phyloP scores from a whole-genome alignment of 768 basidiomycete genomes.

The Saitozyma sp. region DNA sequence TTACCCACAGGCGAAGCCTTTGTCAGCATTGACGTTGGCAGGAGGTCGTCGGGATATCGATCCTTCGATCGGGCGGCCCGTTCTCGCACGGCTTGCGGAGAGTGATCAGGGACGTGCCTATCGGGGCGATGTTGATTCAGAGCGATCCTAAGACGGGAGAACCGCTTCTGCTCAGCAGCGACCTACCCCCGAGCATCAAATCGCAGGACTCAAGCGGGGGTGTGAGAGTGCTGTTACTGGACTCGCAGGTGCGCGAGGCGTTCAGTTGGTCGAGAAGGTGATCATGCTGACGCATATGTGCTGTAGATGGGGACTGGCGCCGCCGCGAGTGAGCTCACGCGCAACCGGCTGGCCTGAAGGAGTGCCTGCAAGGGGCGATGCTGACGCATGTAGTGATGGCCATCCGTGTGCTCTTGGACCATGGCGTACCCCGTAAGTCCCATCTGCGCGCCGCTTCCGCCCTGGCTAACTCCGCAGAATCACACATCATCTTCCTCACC shows the following conservation, averaged over 20 bases:
- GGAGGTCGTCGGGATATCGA: conserved; percentile 82
- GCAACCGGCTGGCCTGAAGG: background rate
- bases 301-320: conserved; percentile 87
- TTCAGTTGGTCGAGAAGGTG: background rate
- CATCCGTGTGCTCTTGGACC: conserved; percentile 87
- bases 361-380: background rate
- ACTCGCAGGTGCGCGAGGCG: conserved; percentile 68
- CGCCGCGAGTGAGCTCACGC: conserved; percentile 47
- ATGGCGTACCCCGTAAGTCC: conserved; percentile 75
- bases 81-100: conserved; percentile 87
- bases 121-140: conserved; percentile 89
- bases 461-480: conserved; percentile 12
- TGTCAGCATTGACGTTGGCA: conserved; percentile 41
- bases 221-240: conserved; percentile 81
- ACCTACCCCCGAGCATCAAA: conserved; percentile 74
- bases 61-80: conserved; percentile 88
- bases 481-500: conserved; percentile 76
- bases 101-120: conserved; percentile 77
- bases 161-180: conserved; percentile 77
- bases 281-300: background rate
- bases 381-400: conserved; percentile 79
- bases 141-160: conserved; percentile 81
- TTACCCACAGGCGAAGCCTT: background rate
- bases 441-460: conserved; percentile 23
- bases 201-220: conserved; percentile 64